Evolutionary conservation across 2,329 filamentous ascomycete species (phyloP), one percentile per base, ranked within the genome.

Genomic region (Fusarium buxicola): DNA sequence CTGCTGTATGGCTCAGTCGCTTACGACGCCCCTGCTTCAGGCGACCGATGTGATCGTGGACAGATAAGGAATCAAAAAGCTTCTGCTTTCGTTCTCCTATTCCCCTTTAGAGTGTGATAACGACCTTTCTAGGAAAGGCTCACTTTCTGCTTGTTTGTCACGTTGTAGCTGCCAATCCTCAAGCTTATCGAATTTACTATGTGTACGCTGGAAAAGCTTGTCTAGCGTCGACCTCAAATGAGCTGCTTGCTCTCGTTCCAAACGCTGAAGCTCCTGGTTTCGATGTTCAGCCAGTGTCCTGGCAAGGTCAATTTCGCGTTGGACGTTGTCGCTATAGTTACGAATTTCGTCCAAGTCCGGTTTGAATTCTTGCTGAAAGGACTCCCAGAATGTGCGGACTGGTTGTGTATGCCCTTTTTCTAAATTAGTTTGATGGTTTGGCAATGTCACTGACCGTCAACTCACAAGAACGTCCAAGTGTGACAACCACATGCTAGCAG

Each of bases 401-500:
- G 72, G 38, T 13, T 71, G 60, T 3, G 31, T 56, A 12, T 55
- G 57, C 69, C 63, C 71, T 73, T n/a, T 32, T 25, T 18, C n/a
- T 13, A 40, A 9, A 16, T 40, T 48, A 16, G 21, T 6, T n/a
- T n/a, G 8, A 31, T 15, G 9, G 28, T 8, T 13, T 31, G 6
- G 10, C 15, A 8, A 25, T 7, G 7, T 9, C 13, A 15, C 25
- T 10, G 9, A 15, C 3, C 5, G 11, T 13, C 27, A 10, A 49
- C 67, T 41, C 60, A 76, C 70, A 73, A 43, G 72, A 66, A 8
- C 66, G 53, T 52, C 69, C 69, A 3, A 70, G 50, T 3, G 62
- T 60, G 45, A 71, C 53, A 7, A 79, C 36, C 9, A 70, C 63
- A 31, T 74, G 72, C 24, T 66, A 72, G 57, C 76, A 80, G 43